These are phyloP conservation scores for Ganoderma boninense DNA, from an alignment of 1,284 basidiomycete species.

Conservation along the genomic window DNA sequence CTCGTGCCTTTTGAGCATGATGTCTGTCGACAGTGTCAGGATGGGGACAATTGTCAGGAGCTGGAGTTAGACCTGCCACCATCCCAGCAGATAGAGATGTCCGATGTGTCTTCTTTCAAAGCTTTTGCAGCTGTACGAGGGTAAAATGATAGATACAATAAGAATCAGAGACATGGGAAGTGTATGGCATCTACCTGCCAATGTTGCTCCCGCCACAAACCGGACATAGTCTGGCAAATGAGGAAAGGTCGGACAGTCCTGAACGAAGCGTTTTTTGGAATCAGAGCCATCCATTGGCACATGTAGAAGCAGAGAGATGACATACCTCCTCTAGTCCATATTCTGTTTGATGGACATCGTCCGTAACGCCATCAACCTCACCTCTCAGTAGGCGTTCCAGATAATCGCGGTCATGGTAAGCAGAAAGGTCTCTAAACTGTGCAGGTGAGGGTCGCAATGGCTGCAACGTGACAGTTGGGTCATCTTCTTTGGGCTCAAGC, in stretches of 20 bases:
- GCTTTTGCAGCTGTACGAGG: slow-evolving; percentile 64
- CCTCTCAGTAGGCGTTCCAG: slow-evolving; percentile 59
- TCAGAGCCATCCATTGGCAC: slow-evolving; percentile 17
- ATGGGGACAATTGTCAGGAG: slow-evolving; percentile 23
- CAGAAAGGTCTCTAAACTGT: slow-evolving; percentile 56
- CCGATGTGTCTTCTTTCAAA: slow-evolving; percentile 60
- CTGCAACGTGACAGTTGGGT: slow-evolving; percentile 44
- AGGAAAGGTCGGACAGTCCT: slow-evolving; percentile 87
- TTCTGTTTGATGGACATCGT: slow-evolving; percentile 36
- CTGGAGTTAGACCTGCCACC: slow-evolving; percentile 68
- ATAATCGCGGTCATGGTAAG: slow-evolving; percentile 67
- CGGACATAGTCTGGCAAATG: slow-evolving; percentile 75
- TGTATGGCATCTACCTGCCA: slow-evolving; percentile 31
- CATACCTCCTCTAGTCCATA: slow-evolving; percentile 76
- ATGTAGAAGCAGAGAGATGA: slow-evolving; percentile 6
- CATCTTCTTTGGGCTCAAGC: slow-evolving; percentile 46
- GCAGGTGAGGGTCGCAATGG: slow-evolving; percentile 63
- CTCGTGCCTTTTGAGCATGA: slow-evolving; percentile 77
- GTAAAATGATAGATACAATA: not conserved
- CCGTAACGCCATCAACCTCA: slow-evolving; percentile 29
- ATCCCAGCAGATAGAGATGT: slow-evolving; percentile 85
- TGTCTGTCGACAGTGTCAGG: slow-evolving; percentile 55
- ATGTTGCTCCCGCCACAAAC: slow-evolving; percentile 79
- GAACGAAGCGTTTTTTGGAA: not conserved
- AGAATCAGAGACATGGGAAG: not conserved